Evolutionary conservation across 2,329 filamentous ascomycete genomes (phyloP), one percentile per base, ranked within the genome.

Genomic region (Aspergillus candidus): DNA sequence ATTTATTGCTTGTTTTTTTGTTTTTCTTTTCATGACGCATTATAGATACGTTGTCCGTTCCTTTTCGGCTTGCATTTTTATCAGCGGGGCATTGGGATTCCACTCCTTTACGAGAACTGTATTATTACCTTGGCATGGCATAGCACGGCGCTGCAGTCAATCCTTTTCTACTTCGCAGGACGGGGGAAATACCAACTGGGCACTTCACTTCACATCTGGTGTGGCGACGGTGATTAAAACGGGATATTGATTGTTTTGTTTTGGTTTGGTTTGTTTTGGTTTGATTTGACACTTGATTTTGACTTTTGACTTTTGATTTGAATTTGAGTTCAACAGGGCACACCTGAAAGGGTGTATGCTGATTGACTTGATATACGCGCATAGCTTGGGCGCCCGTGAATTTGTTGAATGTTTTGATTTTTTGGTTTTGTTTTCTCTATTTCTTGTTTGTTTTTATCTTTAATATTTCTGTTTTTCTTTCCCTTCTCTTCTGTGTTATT

Each of bases 101-200:
- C 61, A 55, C 55, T 63, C 60, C 58, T 59, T 63, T 52, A 44
- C 43, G 57, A 58, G 54, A 56, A 50, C 48, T 65, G 62, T 65
- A 65, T 48, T 54, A 62, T 44, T 57, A 65, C 47, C 50, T 8
- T 58, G 50, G 61, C 50, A 27, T 58, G 50, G 61, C 61, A 65
- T 65, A 59, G 59, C 56, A 59, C 54, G 56, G 61, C 59, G 55
- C 54, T 62, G 61, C 62, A 56, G 58, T 64, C 62, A 54, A 62
- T 65, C 62, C 61, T 63, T 62, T 56, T 55, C 48, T 52, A 60
- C 41, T 57, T 61, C 51, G 60, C 60, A 59, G 61, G 59, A 56
- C 54, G 52, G 51, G 51, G 50, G 50, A 48, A 43, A 44, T 37
- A 38, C 44, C 44, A 48, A 40, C 43, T 47, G 49, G 49, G 54